These are phyloP conservation scores for Rubus idaeus DNA, from an alignment of 306 rosid genomes.

Conservation along the genomic window DNA sequence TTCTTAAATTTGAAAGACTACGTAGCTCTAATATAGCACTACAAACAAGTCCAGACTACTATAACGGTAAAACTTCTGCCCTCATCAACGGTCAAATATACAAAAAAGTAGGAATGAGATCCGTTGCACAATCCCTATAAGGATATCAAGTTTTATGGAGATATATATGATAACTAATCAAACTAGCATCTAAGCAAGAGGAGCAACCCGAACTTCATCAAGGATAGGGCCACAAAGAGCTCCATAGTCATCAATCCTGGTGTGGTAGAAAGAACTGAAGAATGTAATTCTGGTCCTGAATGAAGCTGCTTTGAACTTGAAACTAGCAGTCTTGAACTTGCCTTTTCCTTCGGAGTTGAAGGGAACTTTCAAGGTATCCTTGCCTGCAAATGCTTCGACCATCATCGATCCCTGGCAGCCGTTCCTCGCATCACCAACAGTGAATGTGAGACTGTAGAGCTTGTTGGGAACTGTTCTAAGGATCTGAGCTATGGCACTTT, in stretches of 20 bases:
- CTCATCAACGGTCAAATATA: constrained; percentile 38
- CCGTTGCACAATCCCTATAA: constrained; percentile 31
- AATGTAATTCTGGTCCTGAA: constrained; percentile 79
- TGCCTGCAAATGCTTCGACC: constrained; percentile 89
- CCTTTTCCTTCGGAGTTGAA: constrained; percentile 80
- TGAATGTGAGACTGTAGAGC: constrained; percentile 60
- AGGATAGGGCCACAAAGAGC: constrained; percentile 93
- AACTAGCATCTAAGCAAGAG: constrained; percentile 31
- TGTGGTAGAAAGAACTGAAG: constrained; percentile 89
- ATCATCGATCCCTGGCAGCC: constrained; percentile 95
- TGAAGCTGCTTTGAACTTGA: constrained; percentile 64
- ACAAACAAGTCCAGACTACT: not conserved
- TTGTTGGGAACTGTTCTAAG: constrained; percentile 62
- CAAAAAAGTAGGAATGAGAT: constrained; percentile 26
- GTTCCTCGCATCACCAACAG: constrained; percentile 79
- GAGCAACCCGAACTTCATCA: constrained; percentile 64
- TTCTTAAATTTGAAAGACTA: not conserved
- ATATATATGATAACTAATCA: not conserved
- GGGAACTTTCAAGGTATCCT: constrained; percentile 72
- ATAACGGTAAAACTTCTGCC: not conserved
- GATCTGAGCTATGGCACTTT: constrained; percentile 84
- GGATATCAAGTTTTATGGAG: not conserved
- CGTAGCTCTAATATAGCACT: too few relatives aligned
- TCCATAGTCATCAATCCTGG: constrained; percentile 69
- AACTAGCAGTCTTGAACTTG: constrained; percentile 45